Conservation (phyloP, 495 filamentous ascomycete species). For the Aspergillus haitiensis region DNA sequence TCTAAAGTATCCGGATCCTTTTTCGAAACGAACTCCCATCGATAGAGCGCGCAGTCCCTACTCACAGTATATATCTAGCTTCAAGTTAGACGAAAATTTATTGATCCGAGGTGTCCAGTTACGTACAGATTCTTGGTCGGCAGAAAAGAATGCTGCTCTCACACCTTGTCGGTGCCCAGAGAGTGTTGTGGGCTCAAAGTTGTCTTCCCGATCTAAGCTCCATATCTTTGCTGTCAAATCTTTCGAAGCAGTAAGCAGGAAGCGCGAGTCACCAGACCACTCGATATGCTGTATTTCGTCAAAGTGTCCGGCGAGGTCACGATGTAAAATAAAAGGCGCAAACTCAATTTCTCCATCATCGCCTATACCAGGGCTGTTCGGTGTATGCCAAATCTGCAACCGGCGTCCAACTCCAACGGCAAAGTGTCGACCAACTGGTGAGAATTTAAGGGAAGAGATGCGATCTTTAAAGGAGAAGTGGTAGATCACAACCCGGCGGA, state of each 20-base stretch:
- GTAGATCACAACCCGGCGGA: constrained; percentile 79
- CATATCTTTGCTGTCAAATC: constrained; percentile 92
- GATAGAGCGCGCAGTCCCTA: constrained; percentile 66
- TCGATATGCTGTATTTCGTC: constrained; percentile 81
- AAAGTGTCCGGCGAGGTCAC: constrained; percentile 83
- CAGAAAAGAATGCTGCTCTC: constrained; percentile 86
- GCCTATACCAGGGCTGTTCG: constrained; percentile 74
- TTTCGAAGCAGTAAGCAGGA: constrained; percentile 87
- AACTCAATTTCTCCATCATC: constrained; percentile 86
- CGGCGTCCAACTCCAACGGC: constrained; percentile 80
- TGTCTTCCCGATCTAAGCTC: constrained; percentile 84
- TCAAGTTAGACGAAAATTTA: constrained; percentile 51
- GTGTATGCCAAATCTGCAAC: constrained; percentile 94
- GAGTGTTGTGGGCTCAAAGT: constrained; percentile 83
- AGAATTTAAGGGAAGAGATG: constrained; percentile 84
- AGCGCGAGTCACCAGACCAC: constrained; percentile 94
- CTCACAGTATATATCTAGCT: constrained; percentile 69
- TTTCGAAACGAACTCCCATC: constrained; percentile 59
- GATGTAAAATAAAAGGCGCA: constrained; percentile 87
- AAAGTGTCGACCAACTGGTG: constrained; percentile 87
- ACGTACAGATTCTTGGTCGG: constrained; percentile 75
- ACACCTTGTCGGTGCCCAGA: constrained; percentile 87
- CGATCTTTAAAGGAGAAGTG: constrained; percentile 89
- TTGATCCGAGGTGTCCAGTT: constrained; percentile 16
- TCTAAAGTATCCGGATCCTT: constrained; percentile 61